phyloP scores from a whole-genome alignment of 345 rosid species.

The Hibiscus syriacus region DNA sequence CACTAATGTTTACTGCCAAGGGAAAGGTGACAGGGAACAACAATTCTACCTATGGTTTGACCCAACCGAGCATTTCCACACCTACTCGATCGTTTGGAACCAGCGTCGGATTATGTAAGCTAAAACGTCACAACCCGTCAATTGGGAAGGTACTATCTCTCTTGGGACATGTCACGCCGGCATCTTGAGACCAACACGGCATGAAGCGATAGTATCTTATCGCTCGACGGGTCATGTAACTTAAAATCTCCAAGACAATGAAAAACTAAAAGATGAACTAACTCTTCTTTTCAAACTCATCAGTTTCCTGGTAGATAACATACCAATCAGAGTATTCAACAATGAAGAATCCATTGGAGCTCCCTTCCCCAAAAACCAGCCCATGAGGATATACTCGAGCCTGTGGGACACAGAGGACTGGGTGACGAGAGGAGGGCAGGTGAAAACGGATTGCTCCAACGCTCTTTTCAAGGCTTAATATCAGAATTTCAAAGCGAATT shows the following conservation, averaged over 20 bases:
- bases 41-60: constrained; percentile 62
- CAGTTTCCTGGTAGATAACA: constrained; percentile 47
- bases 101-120: constrained; percentile 41
- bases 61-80: constrained; percentile 55
- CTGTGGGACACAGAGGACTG: constrained; percentile 53
- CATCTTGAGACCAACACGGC: too few species aligned
- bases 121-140: not conserved
- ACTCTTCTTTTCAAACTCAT: not conserved
- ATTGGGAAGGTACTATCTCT: too few species aligned
- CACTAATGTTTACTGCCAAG: constrained; percentile 55
- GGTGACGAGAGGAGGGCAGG: constrained; percentile 53
- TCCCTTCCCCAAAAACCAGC: constrained; percentile 37
- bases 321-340: constrained; percentile 53
- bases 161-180: too few species aligned
- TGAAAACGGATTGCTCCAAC: constrained; percentile 42
- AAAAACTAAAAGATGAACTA: not conserved
- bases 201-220: too few species aligned
- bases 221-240: too few species aligned
- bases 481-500: constrained; percentile 26
- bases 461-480: constrained; percentile 47
- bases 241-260: not conserved
- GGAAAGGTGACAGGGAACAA: constrained; percentile 54
- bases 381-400: constrained; percentile 52
- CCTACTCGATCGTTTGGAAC: constrained; percentile 58
- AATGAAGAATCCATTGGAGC: constrained; percentile 41